Base-by-base conservation (phyloP, 2,329 filamentous ascomycete genomes). In the Seiridium cupressi region DNA sequence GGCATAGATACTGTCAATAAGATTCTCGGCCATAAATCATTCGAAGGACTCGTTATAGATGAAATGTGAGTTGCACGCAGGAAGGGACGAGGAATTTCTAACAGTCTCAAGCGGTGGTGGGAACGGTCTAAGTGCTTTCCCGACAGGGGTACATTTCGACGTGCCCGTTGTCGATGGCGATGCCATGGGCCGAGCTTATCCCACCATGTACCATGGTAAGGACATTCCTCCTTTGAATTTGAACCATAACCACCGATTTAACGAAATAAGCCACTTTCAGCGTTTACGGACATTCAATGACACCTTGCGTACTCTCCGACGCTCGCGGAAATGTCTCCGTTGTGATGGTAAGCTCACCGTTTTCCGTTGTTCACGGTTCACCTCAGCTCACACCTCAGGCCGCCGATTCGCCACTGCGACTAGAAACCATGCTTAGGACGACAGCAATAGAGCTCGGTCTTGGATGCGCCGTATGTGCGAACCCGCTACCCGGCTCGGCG, bases 201-300 rank as follows among this genome's bases (percentile, higher is more conserved):
- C 40, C 9, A 57, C 42, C 26, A 57, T 57, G 55, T 57, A 57
- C 44, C 55, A 57, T n/a, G 40, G 55, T 57, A 35, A 57, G 40
- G 3, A n/a, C 1, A 38, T 18, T 3, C 13, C 7, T 42, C 7
- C 38, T 42, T 7, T 8, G 7, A 42, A 42, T 42, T 42, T 42
- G 38, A 7, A 42, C 7, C 31, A 26, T 26, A 26, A 26, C 18
- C 18, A 26, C 18, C 18, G 18, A 26, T 26, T 26, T 26, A 26
- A 26, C 18, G 18, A 26, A 26, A 26, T 1, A 8, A 57, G 40
- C 55, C 6, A 57, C 55, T 3, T 48, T 57, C 44, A 47, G 44
- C 35, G 55, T 57, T 4, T 57, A 57, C 31, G 55, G 55, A 31
- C 31, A 57, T 9, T 34, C 26, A 10, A 32, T 57, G 18, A 47